A percentile compares a stretch with the other conserved stretches of the same genome.
These are phyloP conservation scores for Aureobasidium sp. DNA, from an alignment of 2,329 filamentous ascomycete genomes.

Conservation along the genomic window DNA sequence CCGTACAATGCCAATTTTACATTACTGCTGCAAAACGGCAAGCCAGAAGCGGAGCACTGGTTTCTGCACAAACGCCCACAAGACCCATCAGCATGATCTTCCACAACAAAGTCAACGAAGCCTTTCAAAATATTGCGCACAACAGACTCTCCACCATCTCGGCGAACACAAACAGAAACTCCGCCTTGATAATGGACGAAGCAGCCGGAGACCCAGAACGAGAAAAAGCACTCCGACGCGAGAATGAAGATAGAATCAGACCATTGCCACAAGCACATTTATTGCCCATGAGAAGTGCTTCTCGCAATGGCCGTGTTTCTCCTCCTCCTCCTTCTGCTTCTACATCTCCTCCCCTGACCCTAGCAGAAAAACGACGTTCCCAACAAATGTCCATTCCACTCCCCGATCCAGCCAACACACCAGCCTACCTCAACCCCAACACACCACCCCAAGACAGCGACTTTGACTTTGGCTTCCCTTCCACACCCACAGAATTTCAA, in stretches of 20 bases:
- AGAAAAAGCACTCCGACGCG: conserved; percentile 68
- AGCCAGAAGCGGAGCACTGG: conserved; percentile 38
- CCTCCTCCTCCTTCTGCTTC: conserved; percentile 19
- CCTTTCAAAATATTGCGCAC: conserved; percentile 76
- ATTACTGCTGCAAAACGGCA: conserved; percentile 68
- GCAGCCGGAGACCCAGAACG: conserved; percentile 70
- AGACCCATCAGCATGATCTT: conserved; percentile 64
- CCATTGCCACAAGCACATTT: conserved; percentile 58
- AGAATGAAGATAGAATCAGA: conserved; percentile 78
- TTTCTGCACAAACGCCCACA: conserved; percentile 44
- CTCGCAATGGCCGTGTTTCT: conserved; percentile 18
- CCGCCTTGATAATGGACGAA: conserved; percentile 72
- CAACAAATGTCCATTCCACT: conserved; percentile 37
- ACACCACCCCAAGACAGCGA: conserved; percentile 12
- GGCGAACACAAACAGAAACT: conserved; percentile 52
- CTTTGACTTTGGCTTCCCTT: conserved; percentile 61
- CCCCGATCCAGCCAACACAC: conserved; percentile 19
- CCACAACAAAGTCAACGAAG: conserved; percentile 80
- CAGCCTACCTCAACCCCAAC: conserved; percentile 13
- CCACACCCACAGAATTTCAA: conserved; percentile 78
- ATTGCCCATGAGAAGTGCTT: conserved; percentile 21
- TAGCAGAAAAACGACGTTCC: conserved; percentile 36
- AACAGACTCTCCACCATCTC: conserved; percentile 47
- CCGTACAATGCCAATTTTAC: conserved; percentile 89
- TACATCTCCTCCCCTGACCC: conserved; percentile 23